Conservation (phyloP, 1,139 yeast species). For the Taphrina wiesneri region DNA sequence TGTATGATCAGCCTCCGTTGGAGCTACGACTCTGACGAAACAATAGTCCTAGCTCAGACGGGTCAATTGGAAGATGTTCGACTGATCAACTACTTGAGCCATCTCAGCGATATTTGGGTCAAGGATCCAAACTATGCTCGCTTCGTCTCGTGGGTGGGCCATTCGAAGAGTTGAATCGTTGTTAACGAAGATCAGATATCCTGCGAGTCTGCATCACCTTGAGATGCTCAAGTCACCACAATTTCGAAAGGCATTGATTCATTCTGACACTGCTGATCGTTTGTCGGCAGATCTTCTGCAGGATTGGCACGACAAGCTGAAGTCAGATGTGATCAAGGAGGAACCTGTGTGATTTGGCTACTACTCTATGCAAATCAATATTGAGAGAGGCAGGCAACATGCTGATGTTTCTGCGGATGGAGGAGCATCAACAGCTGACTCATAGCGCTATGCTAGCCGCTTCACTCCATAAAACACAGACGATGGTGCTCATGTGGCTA, state of each 20-base stretch:
- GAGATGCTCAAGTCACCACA: conserved; percentile 53
- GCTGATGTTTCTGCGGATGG: too few species aligned
- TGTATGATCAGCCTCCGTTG: background rate
- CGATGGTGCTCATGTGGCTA: too few species aligned
- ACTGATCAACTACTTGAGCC: conserved; percentile 64
- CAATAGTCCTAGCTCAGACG: conserved; percentile 65
- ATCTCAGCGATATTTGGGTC: conserved; percentile 70
- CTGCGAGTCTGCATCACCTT: conserved; percentile 68
- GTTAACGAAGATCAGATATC: conserved; percentile 48
- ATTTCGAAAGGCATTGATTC: conserved; percentile 48
- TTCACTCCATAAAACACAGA: too few species aligned
- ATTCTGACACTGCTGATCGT: conserved; percentile 46
- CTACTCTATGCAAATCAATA: too few species aligned
- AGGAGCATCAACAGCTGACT: too few species aligned
- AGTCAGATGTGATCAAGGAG: background rate
- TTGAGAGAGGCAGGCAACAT: too few species aligned
- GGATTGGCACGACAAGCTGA: background rate
- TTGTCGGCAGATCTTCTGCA: background rate
- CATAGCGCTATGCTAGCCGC: too few species aligned
- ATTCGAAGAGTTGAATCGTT: background rate
- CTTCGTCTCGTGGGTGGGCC: conserved; percentile 53
- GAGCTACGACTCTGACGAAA: background rate
- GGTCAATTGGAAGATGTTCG: conserved; percentile 62
- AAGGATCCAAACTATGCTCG: conserved; percentile 60
- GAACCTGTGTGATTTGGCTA: background rate